A percentile compares a stretch with the other conserved stretches of the same genome.
Conservation (phyloP, 225 moss, liverwort and hornwort genomes). For the Lunularia cruciata region DNA sequence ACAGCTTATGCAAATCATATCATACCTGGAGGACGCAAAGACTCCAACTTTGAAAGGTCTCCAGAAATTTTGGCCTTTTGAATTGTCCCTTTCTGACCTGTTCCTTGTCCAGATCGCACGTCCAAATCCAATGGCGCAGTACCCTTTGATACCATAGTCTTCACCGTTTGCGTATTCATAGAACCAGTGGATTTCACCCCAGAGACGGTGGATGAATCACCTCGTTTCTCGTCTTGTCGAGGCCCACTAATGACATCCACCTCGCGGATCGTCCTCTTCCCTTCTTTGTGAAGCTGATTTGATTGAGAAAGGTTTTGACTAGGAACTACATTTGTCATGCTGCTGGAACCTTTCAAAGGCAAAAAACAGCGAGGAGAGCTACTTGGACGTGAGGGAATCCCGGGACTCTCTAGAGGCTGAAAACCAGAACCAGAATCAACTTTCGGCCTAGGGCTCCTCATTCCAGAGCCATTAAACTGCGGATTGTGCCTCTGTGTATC, state of each 20-base stretch:
- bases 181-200: neutral
- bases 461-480: constrained; percentile 14
- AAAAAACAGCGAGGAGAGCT: neutral
- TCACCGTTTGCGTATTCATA: neutral
- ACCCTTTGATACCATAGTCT: neutral
- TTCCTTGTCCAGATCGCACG: constrained; percentile 5
- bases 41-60: constrained; percentile 7
- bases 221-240: constrained; percentile 9
- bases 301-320: neutral
- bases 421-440: constrained; percentile 10
- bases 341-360: constrained; percentile 4
- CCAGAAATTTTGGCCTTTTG: neutral
- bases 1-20: neutral
- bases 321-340: neutral
- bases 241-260: neutral
- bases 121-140: neutral
- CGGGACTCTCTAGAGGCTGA: constrained; percentile 14
- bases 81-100: neutral
- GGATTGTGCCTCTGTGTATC: constrained; percentile 29
- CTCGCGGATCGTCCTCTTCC: constrained; percentile 13
- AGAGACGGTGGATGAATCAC: constrained; percentile 4
- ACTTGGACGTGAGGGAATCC: neutral
- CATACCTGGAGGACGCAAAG: constrained; percentile 25
- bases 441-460: constrained; percentile 21
- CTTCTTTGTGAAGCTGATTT: constrained; percentile 13